Percentiles rank a stretch among this genome's conserved stretches.
Evolutionary conservation across 164 flowering plant species (phyloP).

Genomic region (Annona squamosa): DNA sequence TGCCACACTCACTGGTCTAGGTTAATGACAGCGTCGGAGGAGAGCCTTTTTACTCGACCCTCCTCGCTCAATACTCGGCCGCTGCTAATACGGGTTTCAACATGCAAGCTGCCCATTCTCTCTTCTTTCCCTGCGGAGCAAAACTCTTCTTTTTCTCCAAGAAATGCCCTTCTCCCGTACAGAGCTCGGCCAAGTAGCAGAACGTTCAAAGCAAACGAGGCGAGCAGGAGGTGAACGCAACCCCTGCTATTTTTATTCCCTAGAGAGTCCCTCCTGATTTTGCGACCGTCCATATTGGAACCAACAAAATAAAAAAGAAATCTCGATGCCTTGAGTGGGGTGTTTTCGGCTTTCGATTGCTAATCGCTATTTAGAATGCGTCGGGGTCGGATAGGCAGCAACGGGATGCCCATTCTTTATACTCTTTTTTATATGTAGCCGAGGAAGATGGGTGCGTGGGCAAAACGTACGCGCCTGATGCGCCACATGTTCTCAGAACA

Average conservation of each 20-base stretch:
- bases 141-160: background rate
- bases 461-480: background rate
- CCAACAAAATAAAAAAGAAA: background rate
- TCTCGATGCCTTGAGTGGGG: no score
- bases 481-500: background rate
- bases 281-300: background rate
- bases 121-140: background rate
- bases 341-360: background rate
- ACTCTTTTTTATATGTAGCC: no score
- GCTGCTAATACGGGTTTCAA: slow-evolving; percentile 1
- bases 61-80: background rate
- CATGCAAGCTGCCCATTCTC: slow-evolving; percentile 1
- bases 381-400: background rate
- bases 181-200: background rate
- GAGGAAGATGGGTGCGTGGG: background rate
- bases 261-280: background rate
- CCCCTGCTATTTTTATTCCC: background rate
- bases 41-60: slow-evolving; percentile 10
- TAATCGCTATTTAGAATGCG: background rate
- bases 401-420: background rate
- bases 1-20: slow-evolving; percentile 64
- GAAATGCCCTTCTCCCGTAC: background rate
- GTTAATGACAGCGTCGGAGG: slow-evolving; percentile 35
- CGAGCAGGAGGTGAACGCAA: background rate
- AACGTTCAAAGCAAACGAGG: background rate